These are phyloP conservation scores for Botrytis squamosa DNA, from an alignment of 2,329 filamentous ascomycete species.

Conservation along the genomic window DNA sequence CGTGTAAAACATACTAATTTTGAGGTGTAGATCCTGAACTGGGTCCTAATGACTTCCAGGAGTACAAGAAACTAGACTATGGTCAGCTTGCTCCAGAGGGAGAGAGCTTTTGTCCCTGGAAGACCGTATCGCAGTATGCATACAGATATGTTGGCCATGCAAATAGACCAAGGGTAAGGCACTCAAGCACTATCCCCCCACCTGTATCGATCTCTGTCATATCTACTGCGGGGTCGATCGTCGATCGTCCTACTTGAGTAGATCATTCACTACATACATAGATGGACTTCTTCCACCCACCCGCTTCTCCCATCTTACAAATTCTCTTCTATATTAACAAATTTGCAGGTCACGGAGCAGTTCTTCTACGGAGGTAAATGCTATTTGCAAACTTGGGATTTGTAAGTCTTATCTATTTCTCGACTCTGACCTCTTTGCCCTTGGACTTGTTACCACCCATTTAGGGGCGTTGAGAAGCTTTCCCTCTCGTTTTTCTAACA, in stretches of 20 bases:
- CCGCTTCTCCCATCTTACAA: not conserved
- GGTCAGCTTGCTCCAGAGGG: conserved; percentile 33
- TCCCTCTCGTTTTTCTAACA: not conserved
- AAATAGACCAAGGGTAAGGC: conserved; percentile 42
- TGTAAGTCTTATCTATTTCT: conserved; percentile 54
- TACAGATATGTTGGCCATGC: conserved; percentile 55
- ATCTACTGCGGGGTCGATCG: not conserved
- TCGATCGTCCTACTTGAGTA: not conserved
- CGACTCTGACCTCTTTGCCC: conserved; percentile 4
- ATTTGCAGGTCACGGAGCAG: conserved; percentile 7
- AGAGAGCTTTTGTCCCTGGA: conserved; percentile 50
- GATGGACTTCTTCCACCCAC: not conserved
- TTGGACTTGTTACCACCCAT: not conserved
- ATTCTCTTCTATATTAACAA: conserved; percentile 21
- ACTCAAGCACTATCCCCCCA: not conserved
- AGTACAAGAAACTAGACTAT: conserved; percentile 29
- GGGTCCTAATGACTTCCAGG: conserved; percentile 18
- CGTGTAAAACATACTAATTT: not conserved
- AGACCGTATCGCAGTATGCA: conserved; percentile 57
- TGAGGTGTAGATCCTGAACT: conserved; percentile 6
- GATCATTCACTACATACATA: conserved; percentile 12
- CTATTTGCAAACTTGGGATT: conserved; percentile 65
- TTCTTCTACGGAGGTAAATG: conserved; percentile 57
- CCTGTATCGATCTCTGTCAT: not conserved
- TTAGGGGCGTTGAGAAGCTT: not conserved